phyloP scores from a whole-genome alignment of 768 basidiomycete genomes.

The Pleurotus eryngii region DNA sequence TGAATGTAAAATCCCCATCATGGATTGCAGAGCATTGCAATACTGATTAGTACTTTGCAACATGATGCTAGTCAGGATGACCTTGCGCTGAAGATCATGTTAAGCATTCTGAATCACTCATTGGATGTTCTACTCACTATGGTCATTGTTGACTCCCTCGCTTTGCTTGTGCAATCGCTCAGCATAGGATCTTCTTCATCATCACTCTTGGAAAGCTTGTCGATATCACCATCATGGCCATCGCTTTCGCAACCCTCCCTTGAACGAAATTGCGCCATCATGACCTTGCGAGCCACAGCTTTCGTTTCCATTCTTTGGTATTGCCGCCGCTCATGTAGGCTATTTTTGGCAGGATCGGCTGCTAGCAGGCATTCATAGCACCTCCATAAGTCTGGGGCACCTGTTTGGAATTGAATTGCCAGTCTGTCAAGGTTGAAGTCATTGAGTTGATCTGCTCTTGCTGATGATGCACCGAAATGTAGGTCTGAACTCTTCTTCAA shows the following conservation, averaged over 20 bases:
- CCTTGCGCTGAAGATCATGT: background rate
- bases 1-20: constrained; percentile 17
- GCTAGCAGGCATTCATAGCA: background rate
- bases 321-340: background rate
- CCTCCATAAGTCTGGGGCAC: background rate
- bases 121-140: background rate
- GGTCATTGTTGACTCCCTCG: background rate
- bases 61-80: background rate
- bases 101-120: background rate
- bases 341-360: background rate
- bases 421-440: background rate
- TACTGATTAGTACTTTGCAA: constrained; percentile 1
- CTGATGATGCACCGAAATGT: background rate
- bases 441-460: background rate
- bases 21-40: background rate
- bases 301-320: background rate
- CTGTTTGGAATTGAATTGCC: background rate
- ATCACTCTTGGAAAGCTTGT: no score
- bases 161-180: background rate
- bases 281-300: background rate
- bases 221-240: background rate
- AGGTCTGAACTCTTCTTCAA: background rate
- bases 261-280: background rate
- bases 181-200: background rate
- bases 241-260: background rate